These are phyloP conservation scores for Kalmanozyma brasiliensis DNA, from an alignment of 1,284 basidiomycete species.

Conservation along the genomic window DNA sequence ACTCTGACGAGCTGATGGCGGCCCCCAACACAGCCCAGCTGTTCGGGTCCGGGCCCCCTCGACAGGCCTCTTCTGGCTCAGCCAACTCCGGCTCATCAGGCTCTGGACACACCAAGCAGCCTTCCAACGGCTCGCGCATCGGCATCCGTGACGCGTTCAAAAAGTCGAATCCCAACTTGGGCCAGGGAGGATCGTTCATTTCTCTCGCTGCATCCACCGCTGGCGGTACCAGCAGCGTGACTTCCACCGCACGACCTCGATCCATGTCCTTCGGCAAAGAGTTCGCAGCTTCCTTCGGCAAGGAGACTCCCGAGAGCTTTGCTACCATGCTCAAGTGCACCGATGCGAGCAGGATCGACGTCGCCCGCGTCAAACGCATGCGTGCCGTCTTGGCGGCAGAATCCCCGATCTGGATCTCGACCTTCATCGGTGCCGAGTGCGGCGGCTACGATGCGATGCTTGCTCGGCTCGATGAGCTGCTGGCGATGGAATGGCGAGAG, in stretches of 20 bases:
- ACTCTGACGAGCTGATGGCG: constrained; percentile 37
- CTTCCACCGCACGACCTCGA: constrained; percentile 13
- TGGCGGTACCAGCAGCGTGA: constrained; percentile 5
- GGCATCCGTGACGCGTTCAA: constrained; percentile 37
- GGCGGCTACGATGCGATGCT: constrained; percentile 88
- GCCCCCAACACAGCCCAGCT: constrained; percentile 43
- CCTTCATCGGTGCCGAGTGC: constrained; percentile 76
- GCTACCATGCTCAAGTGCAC: constrained; percentile 54
- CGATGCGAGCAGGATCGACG: constrained; percentile 43
- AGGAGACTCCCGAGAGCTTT: constrained; percentile 50
- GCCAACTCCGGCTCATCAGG: constrained; percentile 21
- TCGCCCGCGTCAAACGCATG: constrained; percentile 51
- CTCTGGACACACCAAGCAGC: constrained; percentile 16
- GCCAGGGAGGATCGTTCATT: constrained; percentile 41
- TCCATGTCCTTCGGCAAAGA: constrained; percentile 47
- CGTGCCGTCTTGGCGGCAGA: constrained; percentile 62
- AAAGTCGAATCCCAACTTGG: constrained; percentile 37
- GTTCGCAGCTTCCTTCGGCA: constrained; percentile 22
- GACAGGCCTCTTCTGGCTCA: constrained; percentile 26
- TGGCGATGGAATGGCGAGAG: constrained; percentile 96
- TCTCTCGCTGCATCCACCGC: constrained; percentile 32
- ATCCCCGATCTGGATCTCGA: constrained; percentile 81
- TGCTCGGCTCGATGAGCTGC: constrained; percentile 86
- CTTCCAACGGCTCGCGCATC: constrained; percentile 16
- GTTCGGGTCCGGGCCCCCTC: constrained; percentile 45